Base-by-base conservation (phyloP, 2,329 filamentous ascomycete genomes). In the Venturia nashicola region DNA sequence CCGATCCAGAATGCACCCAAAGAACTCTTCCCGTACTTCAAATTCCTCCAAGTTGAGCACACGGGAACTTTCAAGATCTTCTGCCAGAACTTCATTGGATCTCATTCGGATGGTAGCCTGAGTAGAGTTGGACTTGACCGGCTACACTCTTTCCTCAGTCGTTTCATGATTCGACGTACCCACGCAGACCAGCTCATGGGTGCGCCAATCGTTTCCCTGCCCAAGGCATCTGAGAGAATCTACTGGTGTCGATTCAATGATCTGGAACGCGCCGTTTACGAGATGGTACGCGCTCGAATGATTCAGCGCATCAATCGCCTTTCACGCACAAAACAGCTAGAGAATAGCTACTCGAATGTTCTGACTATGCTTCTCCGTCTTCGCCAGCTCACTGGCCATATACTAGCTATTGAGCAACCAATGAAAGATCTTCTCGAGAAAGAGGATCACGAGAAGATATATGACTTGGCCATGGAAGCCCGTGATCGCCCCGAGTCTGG, bases 101-200 rank as follows among this genome's bases (percentile, higher is more conserved):
- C 69, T 2, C 64, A 71, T 12, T 62, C 70, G 0, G 72, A 75
- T 6, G 71, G 70, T 18, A 67, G 67, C 18, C 8, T 42, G 12
- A 64, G 55, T 42, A 39, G 23, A 11, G 12, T 39, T 18, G 62
- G 62, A 8, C 34, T 60, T 0, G 71, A 75, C 44, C 72, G 74
- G 3, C 70, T 80, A 0, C 67, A 73, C 1, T 70, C 72, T 1
- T 73, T 76, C 5, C 70, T 80, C 0, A 68, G 70, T 1, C 75
- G 72, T 65, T 78, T 82, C 62, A 82, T 86, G 78, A 76, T 83
- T 18, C 76, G 83, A 5, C 76, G 82, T 6, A 85, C 82, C 0
- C 82, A 85, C 70, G 71, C 72, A 1, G 81, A 83, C 63, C 77
- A 71, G 0, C 74, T 86, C 18, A 82, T 86, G 65, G 76, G 78